These are phyloP conservation scores for Erodium maritimum DNA, from an alignment of 345 rosid species.

Conservation along the genomic window DNA sequence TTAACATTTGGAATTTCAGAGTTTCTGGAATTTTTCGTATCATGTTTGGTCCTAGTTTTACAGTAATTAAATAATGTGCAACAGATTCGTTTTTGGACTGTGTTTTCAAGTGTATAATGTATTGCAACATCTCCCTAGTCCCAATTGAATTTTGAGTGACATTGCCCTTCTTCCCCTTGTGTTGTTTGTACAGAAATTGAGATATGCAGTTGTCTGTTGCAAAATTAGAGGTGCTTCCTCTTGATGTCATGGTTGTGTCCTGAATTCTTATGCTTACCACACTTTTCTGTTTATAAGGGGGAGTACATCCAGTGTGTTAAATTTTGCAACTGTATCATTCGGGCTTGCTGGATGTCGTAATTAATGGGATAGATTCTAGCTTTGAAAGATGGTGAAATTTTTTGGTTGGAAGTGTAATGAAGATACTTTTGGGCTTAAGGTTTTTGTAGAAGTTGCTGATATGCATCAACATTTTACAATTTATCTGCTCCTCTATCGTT, in stretches of 20 bases:
- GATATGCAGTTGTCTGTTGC: background rate
- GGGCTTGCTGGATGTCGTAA: no score
- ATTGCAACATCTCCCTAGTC: no score
- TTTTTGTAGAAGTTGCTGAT: background rate
- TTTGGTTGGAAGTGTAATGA: background rate
- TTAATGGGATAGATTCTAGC: no score
- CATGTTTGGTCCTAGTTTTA: background rate
- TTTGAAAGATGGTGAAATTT: background rate
- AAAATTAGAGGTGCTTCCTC: no score
- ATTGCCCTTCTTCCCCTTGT: background rate
- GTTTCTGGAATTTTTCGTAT: background rate
- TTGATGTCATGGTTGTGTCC: no score
- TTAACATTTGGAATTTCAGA: background rate
- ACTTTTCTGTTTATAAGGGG: background rate
- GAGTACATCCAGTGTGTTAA: no score
- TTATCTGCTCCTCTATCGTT: background rate
- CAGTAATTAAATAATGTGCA: no score
- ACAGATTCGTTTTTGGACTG: no score
- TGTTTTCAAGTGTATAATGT: no score
- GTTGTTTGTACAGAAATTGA: background rate
- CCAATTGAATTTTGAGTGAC: background rate
- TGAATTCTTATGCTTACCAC: background rate
- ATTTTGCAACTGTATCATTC: no score
- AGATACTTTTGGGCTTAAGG: background rate
- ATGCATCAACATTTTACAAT: background rate